Evolutionary conservation across 345 rosid species (phyloP).

Genomic region (Arabidopsis suecica): DNA sequence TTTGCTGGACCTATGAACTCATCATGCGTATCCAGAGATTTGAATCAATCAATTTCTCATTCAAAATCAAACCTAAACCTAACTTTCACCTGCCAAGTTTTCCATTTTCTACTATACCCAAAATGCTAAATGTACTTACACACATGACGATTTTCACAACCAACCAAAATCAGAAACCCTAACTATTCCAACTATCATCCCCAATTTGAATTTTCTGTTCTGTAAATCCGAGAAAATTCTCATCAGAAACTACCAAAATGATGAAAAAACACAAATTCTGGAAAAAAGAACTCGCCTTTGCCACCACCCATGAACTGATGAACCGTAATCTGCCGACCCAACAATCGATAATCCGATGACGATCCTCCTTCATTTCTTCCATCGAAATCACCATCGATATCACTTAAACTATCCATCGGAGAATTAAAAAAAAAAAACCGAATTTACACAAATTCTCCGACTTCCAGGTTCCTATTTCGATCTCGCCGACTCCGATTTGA

Average conservation of each 20-base stretch:
- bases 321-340: slow-evolving; percentile 49
- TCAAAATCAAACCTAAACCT: slow-evolving; percentile 31
- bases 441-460: background rate
- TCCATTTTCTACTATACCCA: background rate
- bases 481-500: background rate
- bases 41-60: slow-evolving; percentile 11
- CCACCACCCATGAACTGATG: slow-evolving; percentile 63
- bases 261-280: background rate
- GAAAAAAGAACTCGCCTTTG: slow-evolving; percentile 41
- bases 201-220: background rate
- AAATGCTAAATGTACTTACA: background rate
- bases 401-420: slow-evolving; percentile 48
- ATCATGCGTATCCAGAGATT: background rate
- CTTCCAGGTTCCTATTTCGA: background rate
- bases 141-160: background rate
- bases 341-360: slow-evolving; percentile 43
- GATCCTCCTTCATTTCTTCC: slow-evolving; percentile 40
- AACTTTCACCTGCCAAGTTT: slow-evolving; percentile 29
- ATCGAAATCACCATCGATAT: slow-evolving; percentile 43
- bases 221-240: background rate
- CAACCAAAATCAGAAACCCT: slow-evolving; percentile 36
- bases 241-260: slow-evolving; percentile 4
- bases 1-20: background rate
- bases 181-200: slow-evolving; percentile 6
- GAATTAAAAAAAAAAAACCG: background rate